Percentiles rank a stretch among this genome's conserved stretches.
Conservation (phyloP, 352 stramenopile genomes). For the Pythium phragmitis region DNA sequence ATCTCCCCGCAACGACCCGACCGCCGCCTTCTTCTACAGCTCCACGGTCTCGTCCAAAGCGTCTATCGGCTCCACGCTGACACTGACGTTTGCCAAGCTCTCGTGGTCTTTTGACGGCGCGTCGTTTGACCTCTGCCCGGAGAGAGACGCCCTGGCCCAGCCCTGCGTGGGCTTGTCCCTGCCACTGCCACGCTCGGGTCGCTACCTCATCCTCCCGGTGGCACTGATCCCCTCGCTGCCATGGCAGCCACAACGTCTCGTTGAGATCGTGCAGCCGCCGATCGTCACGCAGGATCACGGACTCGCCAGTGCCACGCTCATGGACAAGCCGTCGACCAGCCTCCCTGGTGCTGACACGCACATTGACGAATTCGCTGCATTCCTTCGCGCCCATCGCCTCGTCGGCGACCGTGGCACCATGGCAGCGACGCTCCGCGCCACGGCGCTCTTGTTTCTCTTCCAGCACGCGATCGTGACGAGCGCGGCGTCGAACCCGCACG, state of each 20-base stretch:
- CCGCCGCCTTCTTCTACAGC: slow-evolving; percentile 8
- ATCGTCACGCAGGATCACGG: background rate
- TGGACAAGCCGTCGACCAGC: background rate
- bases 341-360: background rate
- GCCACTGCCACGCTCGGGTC: slow-evolving; percentile 12
- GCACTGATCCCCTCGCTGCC: slow-evolving; percentile 21
- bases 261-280: slow-evolving; percentile 41
- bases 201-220: slow-evolving; percentile 32
- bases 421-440: slow-evolving; percentile 39
- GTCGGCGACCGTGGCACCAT: slow-evolving; percentile 27
- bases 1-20: background rate
- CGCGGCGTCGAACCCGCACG: background rate
- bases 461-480: slow-evolving; percentile 41
- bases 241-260: slow-evolving; percentile 27
- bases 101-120: slow-evolving; percentile 10
- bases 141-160: too few species aligned
- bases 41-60: background rate
- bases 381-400: slow-evolving; percentile 25
- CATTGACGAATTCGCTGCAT: slow-evolving; percentile 1
- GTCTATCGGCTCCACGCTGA: background rate
- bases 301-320: slow-evolving; percentile 4
- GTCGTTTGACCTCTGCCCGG: background rate
- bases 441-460: slow-evolving; percentile 54
- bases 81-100: slow-evolving; percentile 16
- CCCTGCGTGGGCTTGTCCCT: slow-evolving; percentile 11